These are phyloP conservation scores for Botrytis porri DNA, from an alignment of 2,329 filamentous ascomycete species.

Conservation along the genomic window DNA sequence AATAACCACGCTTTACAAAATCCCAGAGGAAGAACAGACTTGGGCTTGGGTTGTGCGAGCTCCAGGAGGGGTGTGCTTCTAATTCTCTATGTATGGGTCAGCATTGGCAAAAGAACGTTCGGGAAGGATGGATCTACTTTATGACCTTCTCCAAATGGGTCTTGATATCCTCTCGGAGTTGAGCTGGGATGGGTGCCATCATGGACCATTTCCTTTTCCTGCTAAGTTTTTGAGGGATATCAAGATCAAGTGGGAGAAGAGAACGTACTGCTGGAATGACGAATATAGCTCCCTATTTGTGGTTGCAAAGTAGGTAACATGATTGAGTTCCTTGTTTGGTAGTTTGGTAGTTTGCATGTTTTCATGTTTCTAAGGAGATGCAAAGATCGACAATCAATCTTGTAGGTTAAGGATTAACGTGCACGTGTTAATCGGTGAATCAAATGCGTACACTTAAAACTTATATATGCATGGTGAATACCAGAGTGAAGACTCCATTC, in stretches of 20 bases:
- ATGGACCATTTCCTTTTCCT: neutral
- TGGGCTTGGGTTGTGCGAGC: slow-evolving; percentile 26
- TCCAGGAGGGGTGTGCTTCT: slow-evolving; percentile 26
- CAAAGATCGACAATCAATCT: neutral
- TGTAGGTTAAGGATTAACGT: no score
- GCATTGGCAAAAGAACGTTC: neutral
- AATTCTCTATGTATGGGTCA: slow-evolving; percentile 23
- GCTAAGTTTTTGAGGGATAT: no score
- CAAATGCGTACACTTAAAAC: neutral
- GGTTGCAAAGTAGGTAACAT: neutral
- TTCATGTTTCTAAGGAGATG: neutral
- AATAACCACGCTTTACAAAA: slow-evolving; percentile 43
- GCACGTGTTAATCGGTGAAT: neutral
- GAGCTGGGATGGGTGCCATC: slow-evolving; percentile 6
- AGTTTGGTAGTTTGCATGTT: neutral
- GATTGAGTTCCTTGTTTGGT: neutral
- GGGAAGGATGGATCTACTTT: neutral
- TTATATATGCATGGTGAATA: neutral
- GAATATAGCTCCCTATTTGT: neutral
- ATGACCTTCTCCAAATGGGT: slow-evolving; percentile 2
- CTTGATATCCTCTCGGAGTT: slow-evolving; percentile 15
- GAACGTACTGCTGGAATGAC: neutral
- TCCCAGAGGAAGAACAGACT: slow-evolving; percentile 43
- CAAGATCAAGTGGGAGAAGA: neutral
- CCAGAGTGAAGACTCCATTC: neutral